These are phyloP conservation scores for Globisporangium polare DNA, from an alignment of 352 stramenopile species.

Conservation along the genomic window DNA sequence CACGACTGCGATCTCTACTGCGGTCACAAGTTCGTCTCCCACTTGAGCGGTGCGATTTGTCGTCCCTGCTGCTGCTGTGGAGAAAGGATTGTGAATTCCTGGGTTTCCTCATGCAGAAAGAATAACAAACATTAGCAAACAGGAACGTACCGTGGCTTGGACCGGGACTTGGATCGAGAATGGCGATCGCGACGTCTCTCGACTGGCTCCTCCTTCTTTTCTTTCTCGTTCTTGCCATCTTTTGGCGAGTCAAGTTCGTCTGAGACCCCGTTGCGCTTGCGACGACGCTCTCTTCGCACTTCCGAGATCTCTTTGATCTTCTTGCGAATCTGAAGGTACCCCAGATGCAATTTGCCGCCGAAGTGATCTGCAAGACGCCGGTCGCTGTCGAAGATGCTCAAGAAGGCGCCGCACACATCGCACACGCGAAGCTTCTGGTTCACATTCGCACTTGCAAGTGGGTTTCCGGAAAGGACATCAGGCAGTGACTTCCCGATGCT, in stretches of 20 bases:
- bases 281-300: slow-evolving; percentile 24
- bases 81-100: too few relatives aligned
- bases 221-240: slow-evolving; percentile 4
- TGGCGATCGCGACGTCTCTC: slow-evolving; percentile 16
- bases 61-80: slow-evolving; percentile 6
- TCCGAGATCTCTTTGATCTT: slow-evolving; percentile 77
- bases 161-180: slow-evolving; percentile 21
- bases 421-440: slow-evolving; percentile 88
- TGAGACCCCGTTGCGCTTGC: slow-evolving; percentile 10
- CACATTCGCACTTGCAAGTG: slow-evolving; percentile 32
- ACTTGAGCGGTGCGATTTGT: slow-evolving; percentile 9
- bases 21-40: slow-evolving; percentile 5
- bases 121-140: background rate
- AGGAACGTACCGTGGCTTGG: slow-evolving; percentile 13
- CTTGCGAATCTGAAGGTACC: slow-evolving; percentile 85
- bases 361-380: slow-evolving; percentile 87
- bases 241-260: slow-evolving; percentile 5
- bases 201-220: background rate
- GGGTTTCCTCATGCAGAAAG: too few relatives aligned
- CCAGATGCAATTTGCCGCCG: slow-evolving; percentile 88
- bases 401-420: slow-evolving; percentile 88
- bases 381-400: slow-evolving; percentile 92
- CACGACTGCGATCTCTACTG: slow-evolving; percentile 23
- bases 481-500: slow-evolving; percentile 15
- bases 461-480: slow-evolving; percentile 13